Evolutionary conservation across 108 stramenopile genomes (phyloP).

Genomic region (Nitzschia inconspicua): DNA sequence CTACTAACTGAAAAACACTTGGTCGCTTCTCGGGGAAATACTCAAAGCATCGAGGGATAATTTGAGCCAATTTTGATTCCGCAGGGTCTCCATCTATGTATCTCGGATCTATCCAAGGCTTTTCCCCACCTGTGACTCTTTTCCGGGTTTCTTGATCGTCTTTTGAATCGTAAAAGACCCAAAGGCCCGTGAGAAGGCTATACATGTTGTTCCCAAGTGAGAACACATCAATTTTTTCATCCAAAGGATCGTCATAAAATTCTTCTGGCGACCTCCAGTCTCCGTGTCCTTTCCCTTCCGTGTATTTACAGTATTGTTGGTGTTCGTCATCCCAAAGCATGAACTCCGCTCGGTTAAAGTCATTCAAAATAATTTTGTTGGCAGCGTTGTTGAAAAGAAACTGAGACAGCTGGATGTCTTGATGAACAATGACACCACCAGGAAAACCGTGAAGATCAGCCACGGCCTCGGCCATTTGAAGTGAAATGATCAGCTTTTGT

Average conservation of each 20-base stretch:
- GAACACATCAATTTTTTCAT: slow-evolving; percentile 70
- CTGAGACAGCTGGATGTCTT: slow-evolving; percentile 63
- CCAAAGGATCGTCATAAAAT: slow-evolving; percentile 41
- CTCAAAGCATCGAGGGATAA: slow-evolving; percentile 37
- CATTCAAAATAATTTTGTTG: slow-evolving; percentile 56
- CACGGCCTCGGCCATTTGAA: slow-evolving; percentile 67
- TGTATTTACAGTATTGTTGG: slow-evolving; percentile 56
- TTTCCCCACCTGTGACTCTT: slow-evolving; percentile 22
- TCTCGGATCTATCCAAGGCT: slow-evolving; percentile 29
- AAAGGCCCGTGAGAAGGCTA: slow-evolving; percentile 43
- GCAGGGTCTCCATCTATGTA: slow-evolving; percentile 28
- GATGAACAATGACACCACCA: slow-evolving; percentile 65
- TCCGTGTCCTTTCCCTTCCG: slow-evolving; percentile 51
- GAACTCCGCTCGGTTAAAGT: slow-evolving; percentile 76
- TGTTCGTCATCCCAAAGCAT: slow-evolving; percentile 52
- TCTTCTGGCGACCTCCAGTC: slow-evolving; percentile 67
- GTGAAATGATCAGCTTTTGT: slow-evolving; percentile 50
- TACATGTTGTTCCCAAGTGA: slow-evolving; percentile 59
- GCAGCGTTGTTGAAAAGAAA: slow-evolving; percentile 41
- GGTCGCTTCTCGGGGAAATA: slow-evolving; percentile 44
- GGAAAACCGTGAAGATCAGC: slow-evolving; percentile 65
- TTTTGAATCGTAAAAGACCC: slow-evolving; percentile 24
- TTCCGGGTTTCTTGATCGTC: slow-evolving; percentile 13
- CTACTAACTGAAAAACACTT: slow-evolving; percentile 22
- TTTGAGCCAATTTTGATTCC: slow-evolving; percentile 31